Conservation (phyloP, 768 basidiomycete species). For the Boletus barrowsii region DNA sequence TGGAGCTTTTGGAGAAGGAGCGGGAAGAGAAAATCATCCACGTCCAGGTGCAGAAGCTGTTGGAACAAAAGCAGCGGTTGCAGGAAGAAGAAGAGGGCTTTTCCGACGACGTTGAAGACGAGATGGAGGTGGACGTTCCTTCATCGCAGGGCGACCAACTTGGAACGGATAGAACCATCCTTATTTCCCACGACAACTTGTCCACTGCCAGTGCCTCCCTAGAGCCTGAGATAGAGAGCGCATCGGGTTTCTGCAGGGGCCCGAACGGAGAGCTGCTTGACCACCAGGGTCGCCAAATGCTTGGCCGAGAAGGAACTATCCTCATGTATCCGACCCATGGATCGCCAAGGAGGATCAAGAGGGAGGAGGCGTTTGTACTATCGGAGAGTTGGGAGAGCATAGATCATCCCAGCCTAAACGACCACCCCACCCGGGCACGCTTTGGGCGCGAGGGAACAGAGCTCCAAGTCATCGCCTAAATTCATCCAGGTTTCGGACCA, state of each 20-base stretch:
- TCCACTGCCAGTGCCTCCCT: neutral
- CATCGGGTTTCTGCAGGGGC: slow-evolving; percentile 9
- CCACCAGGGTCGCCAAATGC: slow-evolving; percentile 13
- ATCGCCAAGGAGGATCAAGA: neutral
- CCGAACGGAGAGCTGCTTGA: slow-evolving; percentile 22
- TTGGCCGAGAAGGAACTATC: slow-evolving; percentile 24
- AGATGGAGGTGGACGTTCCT: slow-evolving; percentile 7
- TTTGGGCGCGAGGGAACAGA: no score
- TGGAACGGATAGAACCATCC: slow-evolving; percentile 4
- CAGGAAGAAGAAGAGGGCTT: slow-evolving; percentile 1
- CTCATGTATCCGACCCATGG: slow-evolving; percentile 7
- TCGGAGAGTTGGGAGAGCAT: no score
- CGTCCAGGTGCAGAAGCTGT: slow-evolving; percentile 11
- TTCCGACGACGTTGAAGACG: slow-evolving; percentile 21
- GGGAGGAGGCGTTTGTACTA: neutral
- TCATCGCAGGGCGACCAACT: neutral
- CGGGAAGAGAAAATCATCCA: slow-evolving; percentile 8
- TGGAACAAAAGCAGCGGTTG: slow-evolving; percentile 5
- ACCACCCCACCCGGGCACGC: neutral
- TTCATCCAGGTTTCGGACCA: neutral
- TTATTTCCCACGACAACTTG: slow-evolving; percentile 3
- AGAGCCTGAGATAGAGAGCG: slow-evolving; percentile 1
- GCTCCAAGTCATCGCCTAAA: no score
- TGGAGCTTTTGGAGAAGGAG: slow-evolving; percentile 16
- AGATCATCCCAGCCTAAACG: neutral